Conservation (phyloP, 768 basidiomycete genomes). For the Strobilomyces confusus region DNA sequence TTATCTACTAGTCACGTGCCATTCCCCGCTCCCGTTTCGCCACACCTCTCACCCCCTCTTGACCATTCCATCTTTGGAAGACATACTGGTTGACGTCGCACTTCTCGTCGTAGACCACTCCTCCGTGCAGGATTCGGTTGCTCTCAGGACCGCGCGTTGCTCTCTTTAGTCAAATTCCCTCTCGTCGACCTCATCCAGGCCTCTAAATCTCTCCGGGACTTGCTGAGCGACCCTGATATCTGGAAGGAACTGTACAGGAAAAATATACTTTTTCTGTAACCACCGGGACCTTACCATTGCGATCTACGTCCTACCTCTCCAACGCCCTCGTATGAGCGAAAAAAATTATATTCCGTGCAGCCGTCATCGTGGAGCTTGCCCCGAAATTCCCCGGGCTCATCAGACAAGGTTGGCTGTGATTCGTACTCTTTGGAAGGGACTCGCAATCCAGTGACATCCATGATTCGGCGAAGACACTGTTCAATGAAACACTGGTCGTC, state of each 20-base stretch:
- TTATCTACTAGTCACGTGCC: no score
- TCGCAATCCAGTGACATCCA: neutral
- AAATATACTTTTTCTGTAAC: neutral
- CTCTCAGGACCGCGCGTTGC: constrained; percentile 3
- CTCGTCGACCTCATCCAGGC: neutral
- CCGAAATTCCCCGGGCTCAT: neutral
- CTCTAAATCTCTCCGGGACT: neutral
- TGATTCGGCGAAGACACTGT: neutral
- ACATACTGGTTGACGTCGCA: constrained; percentile 2
- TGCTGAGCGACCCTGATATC: constrained; percentile 4
- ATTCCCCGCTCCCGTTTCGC: no score
- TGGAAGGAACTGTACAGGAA: constrained; percentile 2
- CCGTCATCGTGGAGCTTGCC: neutral
- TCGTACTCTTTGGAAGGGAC: constrained; percentile 8
- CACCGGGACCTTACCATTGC: constrained; percentile 11
- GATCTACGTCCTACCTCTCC: constrained; percentile 6
- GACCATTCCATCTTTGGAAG: neutral
- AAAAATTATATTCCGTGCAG: constrained; percentile 4
- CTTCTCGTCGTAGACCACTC: neutral
- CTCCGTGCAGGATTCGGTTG: neutral
- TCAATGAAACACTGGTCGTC: neutral
- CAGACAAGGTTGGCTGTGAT: neutral
- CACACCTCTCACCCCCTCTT: neutral
- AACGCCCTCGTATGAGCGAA: constrained; percentile 2
- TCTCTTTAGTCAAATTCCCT: neutral